Evolutionary conservation across 2,329 filamentous ascomycete species (phyloP).

Genomic region (Diaporthe sp.): DNA sequence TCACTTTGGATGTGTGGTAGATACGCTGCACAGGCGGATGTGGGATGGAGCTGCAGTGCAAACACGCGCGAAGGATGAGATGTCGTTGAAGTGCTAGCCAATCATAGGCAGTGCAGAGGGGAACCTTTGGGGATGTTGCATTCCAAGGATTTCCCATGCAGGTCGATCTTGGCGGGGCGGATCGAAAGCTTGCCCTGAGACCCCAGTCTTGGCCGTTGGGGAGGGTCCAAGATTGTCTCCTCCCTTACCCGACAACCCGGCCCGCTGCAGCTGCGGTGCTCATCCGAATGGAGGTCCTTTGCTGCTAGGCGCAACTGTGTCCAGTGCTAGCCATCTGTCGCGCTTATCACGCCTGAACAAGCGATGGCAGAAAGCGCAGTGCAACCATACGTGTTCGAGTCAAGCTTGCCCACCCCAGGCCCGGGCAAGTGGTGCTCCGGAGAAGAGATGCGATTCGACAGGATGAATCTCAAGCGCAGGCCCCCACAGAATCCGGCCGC

Average conservation of each 20-base stretch:
- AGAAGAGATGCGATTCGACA: slow-evolving; percentile 23
- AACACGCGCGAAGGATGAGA: slow-evolving; percentile 23
- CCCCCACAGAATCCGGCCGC: background rate
- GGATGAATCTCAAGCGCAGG: slow-evolving; percentile 10
- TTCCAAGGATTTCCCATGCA: slow-evolving; percentile 5
- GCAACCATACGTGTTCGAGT: background rate
- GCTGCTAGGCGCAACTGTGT: background rate
- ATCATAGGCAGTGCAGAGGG: background rate
- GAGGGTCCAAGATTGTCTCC: background rate
- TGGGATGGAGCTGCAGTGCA: background rate
- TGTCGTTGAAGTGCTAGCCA: slow-evolving; percentile 9
- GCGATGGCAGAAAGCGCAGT: background rate
- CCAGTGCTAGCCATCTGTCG: background rate
- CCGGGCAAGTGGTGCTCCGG: background rate
- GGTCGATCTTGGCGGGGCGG: slow-evolving; percentile 7
- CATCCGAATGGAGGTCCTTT: background rate
- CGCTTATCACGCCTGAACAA: background rate
- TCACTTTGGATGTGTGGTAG: background rate
- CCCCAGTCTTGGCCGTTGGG: slow-evolving; percentile 20
- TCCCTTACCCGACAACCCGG: background rate
- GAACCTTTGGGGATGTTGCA: background rate
- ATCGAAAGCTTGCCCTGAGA: background rate
- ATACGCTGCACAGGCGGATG: background rate
- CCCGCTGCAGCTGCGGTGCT: background rate
- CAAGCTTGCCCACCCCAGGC: background rate